Percentiles rank a stretch among this genome's conserved stretches.
These are phyloP conservation scores for Purshia tridentata DNA, from an alignment of 306 rosid genomes.

Conservation along the genomic window DNA sequence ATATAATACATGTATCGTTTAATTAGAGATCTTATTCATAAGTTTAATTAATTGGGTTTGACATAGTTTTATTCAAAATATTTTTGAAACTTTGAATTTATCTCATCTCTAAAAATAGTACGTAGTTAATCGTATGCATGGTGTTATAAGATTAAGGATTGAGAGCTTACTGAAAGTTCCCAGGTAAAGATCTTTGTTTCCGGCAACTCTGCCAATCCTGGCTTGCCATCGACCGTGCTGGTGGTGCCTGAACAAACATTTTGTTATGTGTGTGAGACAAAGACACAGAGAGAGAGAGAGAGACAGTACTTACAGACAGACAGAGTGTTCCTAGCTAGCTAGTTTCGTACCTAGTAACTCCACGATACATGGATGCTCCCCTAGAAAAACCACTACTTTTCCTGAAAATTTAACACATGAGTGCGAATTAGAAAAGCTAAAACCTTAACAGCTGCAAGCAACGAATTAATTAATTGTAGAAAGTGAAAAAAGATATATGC, in stretches of 20 bases:
- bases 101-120: not conserved
- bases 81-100: not conserved
- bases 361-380: slow-evolving; percentile 99
- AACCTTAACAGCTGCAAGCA: not conserved
- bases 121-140: not conserved
- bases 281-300: not conserved
- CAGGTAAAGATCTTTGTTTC: slow-evolving; percentile 96
- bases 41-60: no score
- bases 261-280: not conserved
- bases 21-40: no score
- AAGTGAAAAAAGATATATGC: not conserved
- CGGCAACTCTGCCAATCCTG: slow-evolving; percentile 96
- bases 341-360: slow-evolving; percentile 78
- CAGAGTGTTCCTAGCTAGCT: not conserved
- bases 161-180: slow-evolving; percentile 98
- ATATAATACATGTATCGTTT: no score
- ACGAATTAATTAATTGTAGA: no score
- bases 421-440: not conserved
- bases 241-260: slow-evolving; percentile 66
- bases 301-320: not conserved
- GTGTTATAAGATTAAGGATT: not conserved
- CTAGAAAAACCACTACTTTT: slow-evolving; percentile 98
- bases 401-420: slow-evolving; percentile 42
- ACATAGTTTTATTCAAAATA: not conserved
- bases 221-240: slow-evolving; percentile 99